Evolutionary conservation across 2,329 filamentous ascomycete species (phyloP).

Genomic region (Pseudogymnoascus sp.): DNA sequence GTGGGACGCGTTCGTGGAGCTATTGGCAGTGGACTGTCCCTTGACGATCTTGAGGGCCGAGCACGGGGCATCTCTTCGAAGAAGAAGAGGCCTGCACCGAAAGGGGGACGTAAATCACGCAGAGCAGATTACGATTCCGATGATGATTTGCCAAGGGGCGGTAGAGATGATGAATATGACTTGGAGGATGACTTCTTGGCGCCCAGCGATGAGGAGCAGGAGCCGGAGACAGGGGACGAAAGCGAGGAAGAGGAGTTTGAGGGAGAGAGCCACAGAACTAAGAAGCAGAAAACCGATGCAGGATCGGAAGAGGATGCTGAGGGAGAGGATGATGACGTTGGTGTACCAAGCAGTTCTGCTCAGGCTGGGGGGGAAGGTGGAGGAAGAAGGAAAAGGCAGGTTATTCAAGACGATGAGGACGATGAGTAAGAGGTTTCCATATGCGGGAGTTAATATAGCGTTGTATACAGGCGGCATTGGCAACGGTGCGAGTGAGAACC

Average conservation of each 20-base stretch:
- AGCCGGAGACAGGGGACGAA: constrained; percentile 52
- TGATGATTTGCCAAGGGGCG: constrained; percentile 53
- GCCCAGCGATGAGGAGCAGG: constrained; percentile 61
- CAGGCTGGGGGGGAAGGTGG: constrained; percentile 28
- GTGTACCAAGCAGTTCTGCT: constrained; percentile 34
- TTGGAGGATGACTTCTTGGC: constrained; percentile 73
- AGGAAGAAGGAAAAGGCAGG: constrained; percentile 43
- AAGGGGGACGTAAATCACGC: constrained; percentile 44
- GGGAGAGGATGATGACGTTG: constrained; percentile 46
- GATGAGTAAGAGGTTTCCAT: constrained; percentile 24
- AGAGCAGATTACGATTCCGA: constrained; percentile 67
- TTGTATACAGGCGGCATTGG: not conserved
- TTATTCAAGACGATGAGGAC: constrained; percentile 55
- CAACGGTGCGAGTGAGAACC: not conserved
- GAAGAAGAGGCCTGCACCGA: constrained; percentile 46
- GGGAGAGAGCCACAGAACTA: constrained; percentile 23
- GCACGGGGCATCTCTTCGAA: constrained; percentile 28
- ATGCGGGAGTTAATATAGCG: constrained; percentile 4
- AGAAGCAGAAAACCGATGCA: constrained; percentile 29
- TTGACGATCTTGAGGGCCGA: constrained; percentile 60
- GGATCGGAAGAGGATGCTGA: constrained; percentile 40
- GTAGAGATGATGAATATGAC: constrained; percentile 66
- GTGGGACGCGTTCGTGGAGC: constrained; percentile 33
- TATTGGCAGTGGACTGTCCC: constrained; percentile 51
- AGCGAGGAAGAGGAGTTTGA: constrained; percentile 28